Evolutionary conservation across 495 filamentous ascomycete species (phyloP), one percentile per base, ranked within the genome.

Genomic region (Parmelia sp.): DNA sequence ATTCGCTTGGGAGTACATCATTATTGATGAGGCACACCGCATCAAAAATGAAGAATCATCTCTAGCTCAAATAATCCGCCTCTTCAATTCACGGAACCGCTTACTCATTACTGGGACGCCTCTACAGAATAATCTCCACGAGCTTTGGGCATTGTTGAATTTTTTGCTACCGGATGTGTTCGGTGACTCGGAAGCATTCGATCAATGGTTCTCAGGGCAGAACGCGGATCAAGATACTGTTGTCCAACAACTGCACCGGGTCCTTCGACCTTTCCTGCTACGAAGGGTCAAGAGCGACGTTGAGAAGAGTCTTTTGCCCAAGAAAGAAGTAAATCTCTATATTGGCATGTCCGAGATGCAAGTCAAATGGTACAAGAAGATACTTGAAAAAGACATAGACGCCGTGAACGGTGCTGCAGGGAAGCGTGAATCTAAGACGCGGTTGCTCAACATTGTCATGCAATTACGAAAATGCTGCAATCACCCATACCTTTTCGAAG

Each of bases 31-130:
- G 69, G 95, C 95, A 7, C 95, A 99, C 73, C 91, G 95, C 27
- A 97, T 99, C 79, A 99, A 99, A 78, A 99, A 99, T 74, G 95
- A 99, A 74, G 91, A 96, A 74, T 99, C 95, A 0, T 95, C 95
- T 4, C 80, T 99, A 7, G 91, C 95, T 3, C 94, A 99, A 69
- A 95, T 97, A 62, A 96, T 99, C 66, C 91, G 95, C 63, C 78
- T 97, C 36, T 97, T 99, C 81, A 92, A 93, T 76, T 99, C 95
- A 11, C 82, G 95, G 68, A 97, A 97, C 71, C 88, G 95, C 29
- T 82, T 99, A 37, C 78, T 99, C 61, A 99, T 99, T 64, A 99
- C 95, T 29, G 95, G 95, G 64, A 99, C 95, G 4, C 95, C 95
- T 6, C 82, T 99, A 14, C 95, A 99, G 73, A 99, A 99, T 78